Evolutionary conservation across 2,329 filamentous ascomycete species (phyloP).

Genomic region (Hortaea werneckii): DNA sequence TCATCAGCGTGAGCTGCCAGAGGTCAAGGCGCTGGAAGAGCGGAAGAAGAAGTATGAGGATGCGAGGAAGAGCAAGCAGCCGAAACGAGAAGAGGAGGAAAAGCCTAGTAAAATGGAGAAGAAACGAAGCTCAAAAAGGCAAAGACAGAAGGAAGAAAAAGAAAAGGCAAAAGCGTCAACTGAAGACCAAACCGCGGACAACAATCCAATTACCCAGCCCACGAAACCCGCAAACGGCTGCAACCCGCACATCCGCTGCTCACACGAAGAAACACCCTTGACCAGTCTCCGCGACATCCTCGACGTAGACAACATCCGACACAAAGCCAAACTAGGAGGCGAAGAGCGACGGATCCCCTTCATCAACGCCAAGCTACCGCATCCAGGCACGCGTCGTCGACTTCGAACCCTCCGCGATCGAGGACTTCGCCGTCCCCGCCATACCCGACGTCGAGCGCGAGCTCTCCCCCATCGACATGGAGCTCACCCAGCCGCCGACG

Average conservation of each 20-base stretch:
- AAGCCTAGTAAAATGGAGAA: background rate
- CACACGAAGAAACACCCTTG: conserved; percentile 31
- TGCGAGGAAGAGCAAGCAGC: conserved; percentile 22
- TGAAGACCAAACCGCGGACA: conserved; percentile 10
- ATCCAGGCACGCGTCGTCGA: conserved; percentile 68
- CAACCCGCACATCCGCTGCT: conserved; percentile 29
- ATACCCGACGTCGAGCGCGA: conserved; percentile 13
- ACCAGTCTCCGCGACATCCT: conserved; percentile 40
- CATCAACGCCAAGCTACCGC: conserved; percentile 57
- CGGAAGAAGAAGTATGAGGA: conserved; percentile 54
- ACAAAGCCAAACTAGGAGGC: conserved; percentile 29
- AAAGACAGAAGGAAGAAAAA: conserved; percentile 26
- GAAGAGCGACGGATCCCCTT: conserved; percentile 17
- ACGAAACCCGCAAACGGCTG: background rate
- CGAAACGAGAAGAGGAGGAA: conserved; percentile 1
- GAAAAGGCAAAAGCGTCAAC: conserved; percentile 22
- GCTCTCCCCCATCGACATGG: conserved; percentile 12
- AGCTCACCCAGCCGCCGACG: conserved; percentile 25
- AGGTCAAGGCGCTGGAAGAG: conserved; percentile 47
- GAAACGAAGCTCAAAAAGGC: conserved; percentile 7
- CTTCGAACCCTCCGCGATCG: conserved; percentile 60
- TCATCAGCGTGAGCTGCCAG: conserved; percentile 29
- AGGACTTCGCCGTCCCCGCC: conserved; percentile 55
- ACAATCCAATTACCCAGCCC: background rate
- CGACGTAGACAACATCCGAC: conserved; percentile 34